A percentile compares a stretch with the other conserved stretches of the same genome.
Evolutionary conservation across 768 basidiomycete species (phyloP).

Genomic region (Leccinum subgranulosum): DNA sequence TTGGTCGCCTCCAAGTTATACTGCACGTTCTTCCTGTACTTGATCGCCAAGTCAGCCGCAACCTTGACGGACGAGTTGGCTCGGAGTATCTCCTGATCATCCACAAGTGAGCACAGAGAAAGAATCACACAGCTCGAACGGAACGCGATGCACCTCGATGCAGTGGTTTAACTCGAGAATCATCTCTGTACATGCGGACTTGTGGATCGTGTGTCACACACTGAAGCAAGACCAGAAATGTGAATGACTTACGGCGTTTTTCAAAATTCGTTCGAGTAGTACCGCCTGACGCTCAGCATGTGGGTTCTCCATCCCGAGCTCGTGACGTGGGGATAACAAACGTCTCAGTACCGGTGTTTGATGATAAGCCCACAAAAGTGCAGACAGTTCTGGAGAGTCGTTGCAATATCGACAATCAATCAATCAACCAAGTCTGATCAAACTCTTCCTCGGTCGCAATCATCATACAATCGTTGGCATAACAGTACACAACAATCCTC

Average conservation of each 20-base stretch:
- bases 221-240: neutral
- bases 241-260: constrained; percentile 67
- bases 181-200: constrained; percentile 91
- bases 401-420: neutral
- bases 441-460: neutral
- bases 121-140: neutral
- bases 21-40: constrained; percentile 90
- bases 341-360: neutral
- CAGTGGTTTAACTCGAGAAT: constrained; percentile 87
- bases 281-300: constrained; percentile 92
- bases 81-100: constrained; percentile 66
- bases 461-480: neutral
- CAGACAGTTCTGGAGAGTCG: neutral
- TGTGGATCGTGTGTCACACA: constrained; percentile 26
- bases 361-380: neutral
- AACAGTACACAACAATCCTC: constrained; percentile 13
- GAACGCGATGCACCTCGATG: constrained; percentile 54
- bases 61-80: constrained; percentile 76
- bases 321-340: constrained; percentile 4
- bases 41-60: constrained; percentile 79
- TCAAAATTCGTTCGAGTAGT: constrained; percentile 84
- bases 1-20: constrained; percentile 83
- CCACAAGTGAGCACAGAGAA: neutral
- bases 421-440: neutral
- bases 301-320: constrained; percentile 79